Conservation (phyloP, 257 asterid species). For the Marsdenia floribunda region DNA sequence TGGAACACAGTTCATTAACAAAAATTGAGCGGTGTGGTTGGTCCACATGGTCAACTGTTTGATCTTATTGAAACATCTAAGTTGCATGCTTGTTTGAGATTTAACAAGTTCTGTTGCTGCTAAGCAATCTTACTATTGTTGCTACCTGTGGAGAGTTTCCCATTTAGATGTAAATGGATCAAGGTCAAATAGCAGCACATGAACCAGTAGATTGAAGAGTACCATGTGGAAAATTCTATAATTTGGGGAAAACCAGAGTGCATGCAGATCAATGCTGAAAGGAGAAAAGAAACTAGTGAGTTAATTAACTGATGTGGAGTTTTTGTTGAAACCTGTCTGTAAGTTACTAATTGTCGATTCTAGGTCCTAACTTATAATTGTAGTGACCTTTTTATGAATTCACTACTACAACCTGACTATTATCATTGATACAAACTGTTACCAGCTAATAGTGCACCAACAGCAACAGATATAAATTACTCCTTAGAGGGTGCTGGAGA, state of each 20-base stretch:
- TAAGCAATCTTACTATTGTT: neutral
- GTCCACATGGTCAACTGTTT: neutral
- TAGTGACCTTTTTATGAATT: neutral
- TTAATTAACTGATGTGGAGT: neutral
- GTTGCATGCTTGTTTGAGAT: neutral
- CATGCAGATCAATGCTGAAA: neutral
- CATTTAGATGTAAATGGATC: neutral
- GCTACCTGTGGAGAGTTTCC: neutral
- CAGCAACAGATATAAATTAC: neutral
- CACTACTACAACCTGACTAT: neutral
- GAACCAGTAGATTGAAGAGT: neutral
- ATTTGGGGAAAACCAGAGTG: neutral
- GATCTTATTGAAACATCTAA: neutral
- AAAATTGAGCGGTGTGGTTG: neutral
- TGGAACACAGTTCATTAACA: neutral
- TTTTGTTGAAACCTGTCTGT: neutral
- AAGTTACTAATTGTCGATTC: neutral
- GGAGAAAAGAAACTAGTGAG: neutral
- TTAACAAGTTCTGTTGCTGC: neutral
- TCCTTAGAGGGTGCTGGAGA: neutral
- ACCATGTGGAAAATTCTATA: neutral
- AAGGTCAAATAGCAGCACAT: neutral
- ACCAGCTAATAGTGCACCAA: neutral
- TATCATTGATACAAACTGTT: neutral
- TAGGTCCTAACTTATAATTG: neutral